Conservation (phyloP, 2,329 filamentous ascomycete genomes). For the Fusarium sp. region DNA sequence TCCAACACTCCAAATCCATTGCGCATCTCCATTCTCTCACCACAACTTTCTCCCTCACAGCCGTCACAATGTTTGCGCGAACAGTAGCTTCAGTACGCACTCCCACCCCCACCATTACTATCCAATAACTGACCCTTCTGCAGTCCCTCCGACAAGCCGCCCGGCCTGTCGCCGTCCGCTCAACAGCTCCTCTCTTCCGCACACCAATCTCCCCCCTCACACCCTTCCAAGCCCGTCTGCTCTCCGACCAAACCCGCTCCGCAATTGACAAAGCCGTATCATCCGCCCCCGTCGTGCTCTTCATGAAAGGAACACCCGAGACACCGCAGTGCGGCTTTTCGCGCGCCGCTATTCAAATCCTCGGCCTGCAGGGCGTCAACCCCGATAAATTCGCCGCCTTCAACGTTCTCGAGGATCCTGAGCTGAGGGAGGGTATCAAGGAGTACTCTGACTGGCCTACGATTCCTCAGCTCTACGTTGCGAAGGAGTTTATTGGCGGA, state of each 20-base stretch:
- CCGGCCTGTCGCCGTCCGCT: constrained; percentile 49
- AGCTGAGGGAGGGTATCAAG: constrained; percentile 92
- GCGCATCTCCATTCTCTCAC: constrained; percentile 10
- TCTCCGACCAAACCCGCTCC: constrained; percentile 81
- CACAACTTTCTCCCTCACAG: constrained; percentile 27
- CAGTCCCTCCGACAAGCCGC: constrained; percentile 54
- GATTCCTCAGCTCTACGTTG: constrained; percentile 94
- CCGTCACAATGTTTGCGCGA: constrained; percentile 44
- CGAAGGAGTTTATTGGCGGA: constrained; percentile 97
- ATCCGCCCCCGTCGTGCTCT: constrained; percentile 92
- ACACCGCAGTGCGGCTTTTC: constrained; percentile 97
- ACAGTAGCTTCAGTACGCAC: constrained; percentile 42
- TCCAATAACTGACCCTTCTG: constrained; percentile 9
- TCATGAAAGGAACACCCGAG: constrained; percentile 99
- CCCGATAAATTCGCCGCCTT: constrained; percentile 97
- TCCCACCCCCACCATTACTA: neutral
- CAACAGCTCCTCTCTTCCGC: constrained; percentile 42
- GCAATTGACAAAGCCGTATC: constrained; percentile 92
- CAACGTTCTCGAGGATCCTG: constrained; percentile 93
- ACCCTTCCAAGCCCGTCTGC: constrained; percentile 68
- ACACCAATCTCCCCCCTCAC: constrained; percentile 42
- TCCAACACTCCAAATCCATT: constrained; percentile 13
- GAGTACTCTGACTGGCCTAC: constrained; percentile 99
- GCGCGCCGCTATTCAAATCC: constrained; percentile 91
- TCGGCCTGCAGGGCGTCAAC: constrained; percentile 94